phyloP scores from a whole-genome alignment of 192 early-diverging fungal genomes.

The Coemansia sp. region DNA sequence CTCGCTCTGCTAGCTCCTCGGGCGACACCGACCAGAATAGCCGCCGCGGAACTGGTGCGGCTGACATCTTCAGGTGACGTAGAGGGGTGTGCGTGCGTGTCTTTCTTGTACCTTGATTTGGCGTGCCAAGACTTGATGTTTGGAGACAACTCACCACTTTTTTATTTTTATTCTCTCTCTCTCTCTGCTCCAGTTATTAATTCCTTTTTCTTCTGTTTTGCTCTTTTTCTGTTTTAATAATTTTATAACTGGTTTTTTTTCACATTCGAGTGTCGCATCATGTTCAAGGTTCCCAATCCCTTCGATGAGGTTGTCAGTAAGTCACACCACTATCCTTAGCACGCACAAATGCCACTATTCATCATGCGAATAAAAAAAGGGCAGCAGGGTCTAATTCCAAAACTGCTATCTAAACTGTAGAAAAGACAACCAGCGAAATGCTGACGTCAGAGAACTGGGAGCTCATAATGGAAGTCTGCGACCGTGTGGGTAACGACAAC shows the following conservation, averaged over 20 bases:
- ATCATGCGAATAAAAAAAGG: background rate
- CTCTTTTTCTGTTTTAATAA: background rate
- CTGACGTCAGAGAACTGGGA: slow-evolving; percentile 95
- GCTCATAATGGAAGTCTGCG: slow-evolving; percentile 70
- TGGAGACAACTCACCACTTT: background rate
- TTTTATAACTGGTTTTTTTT: background rate
- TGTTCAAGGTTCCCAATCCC: slow-evolving; percentile 54
- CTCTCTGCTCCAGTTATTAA: no score
- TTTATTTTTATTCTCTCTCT: background rate
- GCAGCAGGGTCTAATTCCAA: background rate
- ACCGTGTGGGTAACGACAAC: slow-evolving; percentile 58
- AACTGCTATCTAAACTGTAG: slow-evolving; percentile 23
- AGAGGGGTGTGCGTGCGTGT: no score
- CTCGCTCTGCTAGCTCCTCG: background rate
- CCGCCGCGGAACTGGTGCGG: slow-evolving; percentile 3
- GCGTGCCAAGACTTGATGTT: background rate
- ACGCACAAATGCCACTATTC: background rate
- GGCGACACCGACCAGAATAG: background rate
- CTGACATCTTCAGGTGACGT: slow-evolving; percentile 39
- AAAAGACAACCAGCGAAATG: slow-evolving; percentile 86
- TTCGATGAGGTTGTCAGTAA: slow-evolving; percentile 55
- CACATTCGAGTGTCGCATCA: slow-evolving; percentile 9
- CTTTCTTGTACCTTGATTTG: background rate
- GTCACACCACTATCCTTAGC: background rate
- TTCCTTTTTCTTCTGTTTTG: background rate